Evolutionary conservation across 2,329 filamentous ascomycete genomes (phyloP).

Genomic region (Fusarium sp.): DNA sequence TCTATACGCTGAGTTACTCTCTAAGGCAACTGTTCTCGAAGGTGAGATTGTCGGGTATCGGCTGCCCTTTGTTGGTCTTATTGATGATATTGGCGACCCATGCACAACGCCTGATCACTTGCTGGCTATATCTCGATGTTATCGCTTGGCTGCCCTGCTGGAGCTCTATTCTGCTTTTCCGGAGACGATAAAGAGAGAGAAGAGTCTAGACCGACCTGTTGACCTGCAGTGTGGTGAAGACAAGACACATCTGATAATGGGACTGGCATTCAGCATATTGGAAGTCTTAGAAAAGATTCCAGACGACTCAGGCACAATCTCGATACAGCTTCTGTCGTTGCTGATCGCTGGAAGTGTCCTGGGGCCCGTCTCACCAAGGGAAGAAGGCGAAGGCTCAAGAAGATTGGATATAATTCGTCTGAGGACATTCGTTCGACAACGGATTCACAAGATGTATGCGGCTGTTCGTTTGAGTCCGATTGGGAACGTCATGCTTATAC

Average conservation of each 20-base stretch:
- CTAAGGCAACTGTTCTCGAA: constrained; percentile 5
- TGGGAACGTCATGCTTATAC: background rate
- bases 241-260: background rate
- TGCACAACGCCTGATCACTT: constrained; percentile 12
- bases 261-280: constrained; percentile 3
- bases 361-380: background rate
- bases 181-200: background rate
- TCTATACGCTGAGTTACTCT: constrained; percentile 3
- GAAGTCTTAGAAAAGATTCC: constrained; percentile 7
- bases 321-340: constrained; percentile 19
- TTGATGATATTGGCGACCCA: constrained; percentile 17
- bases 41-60: background rate
- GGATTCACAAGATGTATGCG: background rate
- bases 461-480: constrained; percentile 17
- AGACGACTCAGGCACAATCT: constrained; percentile 9
- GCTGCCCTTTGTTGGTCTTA: constrained; percentile 8
- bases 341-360: constrained; percentile 23
- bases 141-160: constrained; percentile 12
- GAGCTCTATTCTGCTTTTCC: constrained; percentile 27
- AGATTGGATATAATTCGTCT: background rate
- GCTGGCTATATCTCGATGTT: constrained; percentile 6
- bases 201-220: background rate
- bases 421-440: constrained; percentile 14
- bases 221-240: background rate
- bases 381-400: background rate